Evolutionary conservation across 306 rosid species (phyloP), one percentile per base, ranked within the genome.

Genomic region (Pachyrhizus erosus): DNA sequence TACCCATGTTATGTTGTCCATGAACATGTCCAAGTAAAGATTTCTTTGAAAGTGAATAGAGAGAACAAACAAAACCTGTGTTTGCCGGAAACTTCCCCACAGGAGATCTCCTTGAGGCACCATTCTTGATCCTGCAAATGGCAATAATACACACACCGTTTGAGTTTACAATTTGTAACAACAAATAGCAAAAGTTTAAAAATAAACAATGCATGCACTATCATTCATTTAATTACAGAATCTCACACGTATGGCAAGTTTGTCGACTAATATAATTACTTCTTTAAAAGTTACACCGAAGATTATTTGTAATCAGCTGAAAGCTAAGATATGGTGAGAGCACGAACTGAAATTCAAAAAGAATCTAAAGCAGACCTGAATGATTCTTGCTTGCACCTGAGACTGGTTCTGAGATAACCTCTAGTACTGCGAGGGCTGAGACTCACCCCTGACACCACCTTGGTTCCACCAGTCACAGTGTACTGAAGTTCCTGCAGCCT

Each of bases 381-480:
- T 70, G 99, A 89, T 82, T 96, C 98, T 84, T 96, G 98, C 90
- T 96, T 96, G 84, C 99, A 96, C 84, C 94, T 88, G 74, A 96
- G 97, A 78, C 98, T 93, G 15, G 99, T 91, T 81, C 89, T 91
- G 27, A 96, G 88, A 82, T 96, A 96, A 55, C 82, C 86, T 87
- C 94, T 87, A 48, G 99, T 96, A 31, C 98, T 96, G 42, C 98
- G 90, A 80, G 99, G 99, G 83, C 99, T 93, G 24, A 96, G 98
- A 80, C 78, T 96, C 33, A 91, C 94, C 5, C 96, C 97, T 0
- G 99, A 91, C 5, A 93, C 88, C 57, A 90, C 91, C 83, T 96
- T 96, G 46, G 82, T 85, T 69, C 99, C 97, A 20, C 97, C 99
- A 12, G 89, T 52, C 45, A 88, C 97, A 0, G 94, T 93, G 64